phyloP scores from a whole-genome alignment of 495 filamentous ascomycete genomes.

The Aspergillus asperescens region DNA sequence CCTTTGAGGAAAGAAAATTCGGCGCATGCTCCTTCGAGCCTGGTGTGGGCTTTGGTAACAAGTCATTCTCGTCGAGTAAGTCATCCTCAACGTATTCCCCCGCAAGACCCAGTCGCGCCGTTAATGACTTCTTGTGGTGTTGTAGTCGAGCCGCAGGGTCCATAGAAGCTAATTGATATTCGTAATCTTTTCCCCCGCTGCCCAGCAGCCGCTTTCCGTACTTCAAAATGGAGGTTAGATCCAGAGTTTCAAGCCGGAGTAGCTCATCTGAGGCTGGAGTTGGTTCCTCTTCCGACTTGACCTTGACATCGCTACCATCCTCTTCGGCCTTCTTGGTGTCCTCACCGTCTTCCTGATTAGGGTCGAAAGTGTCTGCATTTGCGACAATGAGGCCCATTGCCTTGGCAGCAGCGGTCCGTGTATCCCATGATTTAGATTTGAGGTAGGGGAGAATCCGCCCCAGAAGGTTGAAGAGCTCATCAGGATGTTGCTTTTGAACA shows the following conservation, averaged over 20 bases:
- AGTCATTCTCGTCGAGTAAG: conserved; percentile 59
- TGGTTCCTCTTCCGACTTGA: conserved; percentile 43
- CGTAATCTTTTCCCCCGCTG: conserved; percentile 75
- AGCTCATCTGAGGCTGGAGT: conserved; percentile 33
- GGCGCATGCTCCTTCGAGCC: conserved; percentile 43
- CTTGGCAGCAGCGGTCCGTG: conserved; percentile 81
- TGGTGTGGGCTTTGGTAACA: conserved; percentile 44
- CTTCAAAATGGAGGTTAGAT: conserved; percentile 71
- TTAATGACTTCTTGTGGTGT: conserved; percentile 85
- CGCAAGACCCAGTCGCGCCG: conserved; percentile 71
- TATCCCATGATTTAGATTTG: conserved; percentile 91
- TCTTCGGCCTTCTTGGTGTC: conserved; percentile 50
- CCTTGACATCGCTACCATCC: conserved; percentile 43
- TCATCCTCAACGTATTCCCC: conserved; percentile 85
- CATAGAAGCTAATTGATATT: conserved; percentile 72
- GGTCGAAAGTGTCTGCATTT: conserved; percentile 82
- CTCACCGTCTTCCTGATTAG: conserved; percentile 62
- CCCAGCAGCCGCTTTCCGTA: conserved; percentile 77
- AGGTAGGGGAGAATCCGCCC: conserved; percentile 92
- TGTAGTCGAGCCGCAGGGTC: conserved; percentile 75
- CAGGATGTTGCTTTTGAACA: conserved; percentile 94
- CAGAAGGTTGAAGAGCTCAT: conserved; percentile 95
- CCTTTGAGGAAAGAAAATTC: conserved; percentile 21
- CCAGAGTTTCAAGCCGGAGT: conserved; percentile 68
- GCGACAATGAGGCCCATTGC: conserved; percentile 89